phyloP scores from a whole-genome alignment of 73 alveolate species.

The Paramecium caudatum region DNA sequence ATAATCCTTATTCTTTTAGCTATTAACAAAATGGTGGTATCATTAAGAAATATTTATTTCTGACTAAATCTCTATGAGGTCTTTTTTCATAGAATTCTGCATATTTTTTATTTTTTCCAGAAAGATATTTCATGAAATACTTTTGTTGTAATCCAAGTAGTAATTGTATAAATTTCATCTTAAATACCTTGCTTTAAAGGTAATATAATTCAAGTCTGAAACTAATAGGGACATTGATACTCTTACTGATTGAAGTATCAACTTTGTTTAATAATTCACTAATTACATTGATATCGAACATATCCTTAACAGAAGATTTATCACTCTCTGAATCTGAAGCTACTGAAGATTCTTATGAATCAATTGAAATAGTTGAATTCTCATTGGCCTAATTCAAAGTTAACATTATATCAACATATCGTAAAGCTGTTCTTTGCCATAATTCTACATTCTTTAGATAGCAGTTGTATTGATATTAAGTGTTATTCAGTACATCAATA shows the following conservation, averaged over 20 bases:
- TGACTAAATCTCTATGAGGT: slow-evolving; percentile 70
- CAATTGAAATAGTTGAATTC: slow-evolving; percentile 26
- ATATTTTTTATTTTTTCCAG: slow-evolving; percentile 60
- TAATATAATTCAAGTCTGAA: slow-evolving; percentile 54
- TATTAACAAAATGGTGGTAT: slow-evolving; percentile 61
- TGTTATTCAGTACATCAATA: slow-evolving; percentile 65
- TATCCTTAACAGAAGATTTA: not conserved
- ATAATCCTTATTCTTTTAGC: slow-evolving; percentile 39
- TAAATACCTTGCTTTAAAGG: slow-evolving; percentile 28
- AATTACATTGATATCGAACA: slow-evolving; percentile 8
- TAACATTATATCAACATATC: slow-evolving; percentile 64
- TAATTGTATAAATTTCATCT: slow-evolving; percentile 45
- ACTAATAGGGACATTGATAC: slow-evolving; percentile 69
- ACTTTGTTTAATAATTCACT: slow-evolving; percentile 41
- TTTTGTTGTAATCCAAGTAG: slow-evolving; percentile 31
- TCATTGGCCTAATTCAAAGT: slow-evolving; percentile 26
- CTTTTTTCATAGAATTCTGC: slow-evolving; percentile 38
- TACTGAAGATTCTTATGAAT: slow-evolving; percentile 45
- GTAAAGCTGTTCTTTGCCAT: slow-evolving; percentile 71
- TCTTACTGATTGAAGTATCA: slow-evolving; percentile 48
- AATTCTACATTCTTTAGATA: slow-evolving; percentile 62
- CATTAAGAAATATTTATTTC: slow-evolving; percentile 67
- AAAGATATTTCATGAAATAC: slow-evolving; percentile 17
- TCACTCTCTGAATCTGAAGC: slow-evolving; percentile 21
- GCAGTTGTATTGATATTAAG: slow-evolving; percentile 62